Percentiles rank a stretch among this genome's conserved stretches.
Evolutionary conservation across 1,284 basidiomycete species (phyloP).

Genomic region (Puccinia triticina): DNA sequence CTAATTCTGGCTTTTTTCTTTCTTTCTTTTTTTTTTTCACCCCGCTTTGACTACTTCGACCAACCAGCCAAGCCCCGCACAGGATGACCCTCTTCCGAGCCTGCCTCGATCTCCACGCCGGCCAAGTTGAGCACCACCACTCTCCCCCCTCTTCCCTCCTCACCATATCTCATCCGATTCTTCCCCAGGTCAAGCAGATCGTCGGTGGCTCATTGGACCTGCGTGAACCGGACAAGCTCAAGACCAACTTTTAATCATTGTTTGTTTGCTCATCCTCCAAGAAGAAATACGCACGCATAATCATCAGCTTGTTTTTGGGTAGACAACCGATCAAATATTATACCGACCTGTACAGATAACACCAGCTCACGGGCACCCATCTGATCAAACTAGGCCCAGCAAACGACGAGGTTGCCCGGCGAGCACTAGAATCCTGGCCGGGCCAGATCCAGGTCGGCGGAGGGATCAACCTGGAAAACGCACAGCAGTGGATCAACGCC

Average conservation of each 20-base stretch:
- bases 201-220: slow-evolving; percentile 86
- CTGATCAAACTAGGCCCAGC: slow-evolving; percentile 90
- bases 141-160: neutral
- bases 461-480: slow-evolving; percentile 82
- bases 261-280: slow-evolving; percentile 61
- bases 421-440: slow-evolving; percentile 82
- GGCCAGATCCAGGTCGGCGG: slow-evolving; percentile 85
- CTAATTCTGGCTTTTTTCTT: neutral
- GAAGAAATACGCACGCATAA: neutral
- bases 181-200: slow-evolving; percentile 82
- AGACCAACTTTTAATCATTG: slow-evolving; percentile 92
- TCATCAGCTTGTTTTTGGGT: slow-evolving; percentile 42
- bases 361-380: slow-evolving; percentile 81
- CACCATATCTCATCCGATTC: neutral
- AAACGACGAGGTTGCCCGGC: slow-evolving; percentile 82
- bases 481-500: slow-evolving; percentile 77
- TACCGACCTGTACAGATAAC: slow-evolving; percentile 73
- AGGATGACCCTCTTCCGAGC: slow-evolving; percentile 71
- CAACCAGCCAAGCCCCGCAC: neutral
- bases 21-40: neutral
- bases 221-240: slow-evolving; percentile 68
- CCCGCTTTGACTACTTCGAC: neutral
- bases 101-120: slow-evolving; percentile 94
- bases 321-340: slow-evolving; percentile 82
- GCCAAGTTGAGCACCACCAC: slow-evolving; percentile 58